phyloP scores from a whole-genome alignment of 2,329 filamentous ascomycete genomes.

The Exophiala phaeomuriformis region DNA sequence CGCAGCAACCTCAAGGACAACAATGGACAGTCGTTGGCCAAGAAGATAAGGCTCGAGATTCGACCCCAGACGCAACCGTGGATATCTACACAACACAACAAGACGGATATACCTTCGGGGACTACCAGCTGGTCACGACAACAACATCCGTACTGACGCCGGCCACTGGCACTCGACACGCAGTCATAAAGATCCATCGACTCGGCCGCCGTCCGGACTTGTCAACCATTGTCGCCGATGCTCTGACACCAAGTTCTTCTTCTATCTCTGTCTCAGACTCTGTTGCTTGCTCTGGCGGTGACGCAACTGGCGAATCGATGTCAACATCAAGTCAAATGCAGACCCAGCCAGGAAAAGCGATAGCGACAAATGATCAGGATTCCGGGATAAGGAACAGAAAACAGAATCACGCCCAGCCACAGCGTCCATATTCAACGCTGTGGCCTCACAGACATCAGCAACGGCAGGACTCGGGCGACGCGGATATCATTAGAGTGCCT shows the following conservation, averaged over 20 bases:
- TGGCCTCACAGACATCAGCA: too few relatives aligned
- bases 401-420: too few relatives aligned
- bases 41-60: slow-evolving; percentile 10
- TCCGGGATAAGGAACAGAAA: too few relatives aligned
- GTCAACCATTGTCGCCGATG: background rate
- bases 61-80: background rate
- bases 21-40: background rate
- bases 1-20: background rate
- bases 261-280: background rate
- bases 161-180: background rate
- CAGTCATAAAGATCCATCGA: background rate
- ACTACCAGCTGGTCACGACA: background rate
- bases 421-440: too few relatives aligned
- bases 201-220: slow-evolving; percentile 9
- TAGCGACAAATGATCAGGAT: too few relatives aligned
- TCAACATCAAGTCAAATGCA: too few relatives aligned
- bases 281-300: background rate
- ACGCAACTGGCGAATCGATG: too few relatives aligned
- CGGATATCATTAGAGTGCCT: too few relatives aligned
- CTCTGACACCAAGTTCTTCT: background rate
- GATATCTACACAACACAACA: background rate
- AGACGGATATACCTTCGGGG: background rate
- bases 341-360: too few relatives aligned
- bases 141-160: background rate
- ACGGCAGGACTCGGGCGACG: background rate